Conservation (phyloP, 495 filamentous ascomycete species). For the Bathelium albidoporum region DNA sequence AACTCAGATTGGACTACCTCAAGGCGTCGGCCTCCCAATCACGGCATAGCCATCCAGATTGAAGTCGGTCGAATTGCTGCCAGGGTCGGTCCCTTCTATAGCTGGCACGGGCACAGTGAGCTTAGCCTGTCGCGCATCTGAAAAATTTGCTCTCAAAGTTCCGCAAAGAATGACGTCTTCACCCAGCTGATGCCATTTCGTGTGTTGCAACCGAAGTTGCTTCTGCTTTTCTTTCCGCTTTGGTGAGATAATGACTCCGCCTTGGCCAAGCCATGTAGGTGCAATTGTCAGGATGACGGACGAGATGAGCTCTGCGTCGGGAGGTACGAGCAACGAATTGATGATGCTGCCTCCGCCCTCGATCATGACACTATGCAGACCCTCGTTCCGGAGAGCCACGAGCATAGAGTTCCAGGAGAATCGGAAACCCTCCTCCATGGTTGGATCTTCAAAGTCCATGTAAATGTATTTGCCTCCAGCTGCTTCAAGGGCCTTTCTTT, state of each 20-base stretch:
- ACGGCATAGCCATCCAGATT: background rate
- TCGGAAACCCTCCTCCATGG: background rate
- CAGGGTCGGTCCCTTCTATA: background rate
- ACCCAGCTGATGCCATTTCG: slow-evolving; percentile 15
- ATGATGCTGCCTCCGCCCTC: slow-evolving; percentile 76
- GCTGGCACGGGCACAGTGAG: background rate
- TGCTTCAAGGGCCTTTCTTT: slow-evolving; percentile 6
- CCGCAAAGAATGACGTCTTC: slow-evolving; percentile 19
- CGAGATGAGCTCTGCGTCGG: slow-evolving; percentile 53
- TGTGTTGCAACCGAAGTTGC: slow-evolving; percentile 7
- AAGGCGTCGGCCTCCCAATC: background rate
- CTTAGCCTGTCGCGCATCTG: background rate
- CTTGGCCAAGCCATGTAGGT: slow-evolving; percentile 69
- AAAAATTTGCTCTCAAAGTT: background rate
- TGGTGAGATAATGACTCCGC: slow-evolving; percentile 64
- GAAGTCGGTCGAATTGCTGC: background rate
- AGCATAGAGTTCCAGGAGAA: slow-evolving; percentile 56
- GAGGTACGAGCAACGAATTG: slow-evolving; percentile 55
- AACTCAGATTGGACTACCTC: background rate
- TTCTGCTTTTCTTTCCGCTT: background rate
- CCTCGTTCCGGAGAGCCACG: slow-evolving; percentile 43
- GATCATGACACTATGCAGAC: slow-evolving; percentile 73
- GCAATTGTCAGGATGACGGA: slow-evolving; percentile 76
- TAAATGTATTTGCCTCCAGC: slow-evolving; percentile 12
- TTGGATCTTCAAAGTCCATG: slow-evolving; percentile 3